Evolutionary conservation across 306 rosid genomes (phyloP), one percentile per base, ranked within the genome.

Genomic region (Citrullus colocynthis): DNA sequence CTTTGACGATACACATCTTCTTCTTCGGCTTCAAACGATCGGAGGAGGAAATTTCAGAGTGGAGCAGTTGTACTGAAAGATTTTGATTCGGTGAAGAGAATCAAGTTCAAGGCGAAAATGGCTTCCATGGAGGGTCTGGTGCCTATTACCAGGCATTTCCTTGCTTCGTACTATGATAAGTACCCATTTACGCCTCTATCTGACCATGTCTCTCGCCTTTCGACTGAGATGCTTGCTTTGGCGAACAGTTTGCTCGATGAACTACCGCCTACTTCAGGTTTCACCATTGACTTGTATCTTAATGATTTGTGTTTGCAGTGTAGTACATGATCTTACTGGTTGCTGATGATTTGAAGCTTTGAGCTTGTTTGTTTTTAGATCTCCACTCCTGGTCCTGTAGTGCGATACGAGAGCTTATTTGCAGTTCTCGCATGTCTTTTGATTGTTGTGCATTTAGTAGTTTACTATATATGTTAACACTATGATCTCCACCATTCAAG

Each of bases 51-150:
- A 34, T 30, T 73, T 30, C 60, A 73, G 28, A 30, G 58, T 14
- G 37, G 58, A 71, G 58, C 5, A 45, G 14, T 36, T 49, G 28
- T 30, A 73, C 44, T 51, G 21, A 73, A 24, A 71, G 77, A 51
- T 17, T 30, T 48, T 15, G 16, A 73, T 30, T 49, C 39, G 60
- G 76, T 45, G 24, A 45, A 42, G 32, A 45, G 41, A 45, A 24
- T 14, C 32, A 65, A 71, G 76, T 9, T 44, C 13, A 21, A 62
- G 66, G 34, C 6, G 15, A 80, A 67, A 52, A 21, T 92, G 98
- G 93, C 98, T 83, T 89, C 96, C 9, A 95, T 87, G 34, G 97
- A 88, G 81, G 98, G 98, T 77, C 83, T 92, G 45, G 93, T 95
- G 28, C 97, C 98, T 10, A 95, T 95, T 44, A 95, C 97, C 24